These are phyloP conservation scores for Colletotrichum filicis DNA, from an alignment of 2,329 filamentous ascomycete genomes.

Conservation along the genomic window DNA sequence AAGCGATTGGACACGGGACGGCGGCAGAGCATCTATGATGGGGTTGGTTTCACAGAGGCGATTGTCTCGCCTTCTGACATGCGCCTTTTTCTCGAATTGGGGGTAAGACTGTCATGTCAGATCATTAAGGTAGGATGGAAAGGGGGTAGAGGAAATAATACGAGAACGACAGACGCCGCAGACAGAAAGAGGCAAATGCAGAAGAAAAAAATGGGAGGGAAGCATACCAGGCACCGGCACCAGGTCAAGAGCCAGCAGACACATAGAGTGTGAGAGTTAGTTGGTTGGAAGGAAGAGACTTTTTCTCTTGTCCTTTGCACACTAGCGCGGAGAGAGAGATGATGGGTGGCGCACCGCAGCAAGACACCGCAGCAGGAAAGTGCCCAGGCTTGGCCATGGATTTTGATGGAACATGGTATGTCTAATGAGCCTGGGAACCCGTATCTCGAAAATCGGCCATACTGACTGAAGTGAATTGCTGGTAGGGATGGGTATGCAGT, in stretches of 20 bases:
- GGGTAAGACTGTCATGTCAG: background rate
- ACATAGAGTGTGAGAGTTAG: background rate
- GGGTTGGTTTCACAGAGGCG: background rate
- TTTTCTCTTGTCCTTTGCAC: background rate
- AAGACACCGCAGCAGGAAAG: background rate
- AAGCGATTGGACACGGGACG: background rate
- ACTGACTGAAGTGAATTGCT: background rate
- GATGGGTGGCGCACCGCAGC: background rate
- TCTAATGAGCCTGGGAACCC: background rate
- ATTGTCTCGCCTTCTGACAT: background rate
- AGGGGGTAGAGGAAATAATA: background rate
- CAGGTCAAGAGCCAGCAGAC: background rate
- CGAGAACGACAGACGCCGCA: background rate
- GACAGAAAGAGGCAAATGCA: background rate
- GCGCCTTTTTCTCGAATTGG: background rate
- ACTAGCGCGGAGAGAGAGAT: background rate
- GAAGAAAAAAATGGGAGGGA: background rate
- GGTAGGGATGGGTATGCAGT: background rate
- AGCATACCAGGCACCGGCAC: background rate
- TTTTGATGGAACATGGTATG: background rate
- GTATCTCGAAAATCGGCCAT: background rate
- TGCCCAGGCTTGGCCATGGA: background rate
- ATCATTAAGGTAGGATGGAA: background rate
- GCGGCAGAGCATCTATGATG: background rate
- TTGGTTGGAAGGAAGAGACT: background rate